These are phyloP conservation scores for Phytophthora crassamura DNA, from an alignment of 352 stramenopile genomes.

Conservation along the genomic window DNA sequence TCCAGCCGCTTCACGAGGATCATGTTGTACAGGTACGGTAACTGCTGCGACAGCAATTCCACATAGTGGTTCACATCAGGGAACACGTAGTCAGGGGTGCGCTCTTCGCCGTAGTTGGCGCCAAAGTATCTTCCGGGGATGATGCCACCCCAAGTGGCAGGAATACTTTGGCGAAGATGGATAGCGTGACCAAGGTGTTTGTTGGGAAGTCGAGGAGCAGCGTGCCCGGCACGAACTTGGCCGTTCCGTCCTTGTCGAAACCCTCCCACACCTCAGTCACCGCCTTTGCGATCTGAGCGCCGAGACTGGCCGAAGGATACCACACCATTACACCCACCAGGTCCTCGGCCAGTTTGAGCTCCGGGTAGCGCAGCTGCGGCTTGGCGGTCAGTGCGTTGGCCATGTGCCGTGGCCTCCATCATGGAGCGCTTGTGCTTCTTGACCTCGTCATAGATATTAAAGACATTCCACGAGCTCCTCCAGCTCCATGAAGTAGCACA, in stretches of 20 bases:
- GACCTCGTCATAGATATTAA: conserved; percentile 24
- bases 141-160: background rate
- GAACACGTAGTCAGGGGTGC: conserved; percentile 18
- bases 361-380: conserved; percentile 28
- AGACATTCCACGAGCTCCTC: conserved; percentile 26
- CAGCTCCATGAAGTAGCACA: conserved; percentile 34
- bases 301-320: background rate
- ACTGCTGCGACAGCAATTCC: conserved; percentile 21
- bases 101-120: conserved; percentile 20
- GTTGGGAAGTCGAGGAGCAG: conserved; percentile 17
- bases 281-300: background rate
- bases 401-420: conserved; percentile 28
- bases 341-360: conserved; percentile 18
- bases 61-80: conserved; percentile 11
- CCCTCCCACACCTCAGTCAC: conserved; percentile 7
- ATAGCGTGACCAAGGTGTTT: conserved; percentile 3
- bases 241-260: no score
- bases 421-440: conserved; percentile 35
- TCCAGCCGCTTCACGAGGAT: background rate
- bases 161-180: conserved; percentile 7
- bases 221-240: conserved; percentile 20
- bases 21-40: conserved; percentile 27
- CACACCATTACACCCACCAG: conserved; percentile 15
- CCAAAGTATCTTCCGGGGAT: conserved; percentile 20
- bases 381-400: conserved; percentile 12